A percentile compares a stretch with the other conserved stretches of the same genome.
Conservation (phyloP, 805 yeast genomes). For the Wickerhamomyces queroliae region DNA sequence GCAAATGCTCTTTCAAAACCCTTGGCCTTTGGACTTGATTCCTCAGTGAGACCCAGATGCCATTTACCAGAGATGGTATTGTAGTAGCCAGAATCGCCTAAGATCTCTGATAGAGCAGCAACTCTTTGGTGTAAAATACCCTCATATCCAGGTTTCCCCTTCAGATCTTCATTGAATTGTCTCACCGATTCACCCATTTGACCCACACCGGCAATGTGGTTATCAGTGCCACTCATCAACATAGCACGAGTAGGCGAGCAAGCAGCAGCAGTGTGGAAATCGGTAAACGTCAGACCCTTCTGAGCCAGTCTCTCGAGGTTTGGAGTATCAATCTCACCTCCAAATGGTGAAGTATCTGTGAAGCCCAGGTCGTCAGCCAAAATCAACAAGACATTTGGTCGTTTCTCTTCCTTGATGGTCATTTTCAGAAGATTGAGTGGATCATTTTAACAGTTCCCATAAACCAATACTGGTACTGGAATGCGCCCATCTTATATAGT, state of each 20-base stretch:
- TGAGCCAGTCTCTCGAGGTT: constrained; percentile 38
- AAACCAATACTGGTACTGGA: no score
- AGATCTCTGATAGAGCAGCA: constrained; percentile 47
- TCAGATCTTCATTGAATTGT: constrained; percentile 30
- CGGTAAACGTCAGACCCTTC: constrained; percentile 47
- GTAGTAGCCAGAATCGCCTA: constrained; percentile 37
- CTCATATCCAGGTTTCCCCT: constrained; percentile 48
- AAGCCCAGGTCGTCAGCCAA: constrained; percentile 61
- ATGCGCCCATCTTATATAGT: no score
- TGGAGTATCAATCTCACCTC: constrained; percentile 55
- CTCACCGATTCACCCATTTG: constrained; percentile 47
- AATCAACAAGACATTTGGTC: constrained; percentile 47
- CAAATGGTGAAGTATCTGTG: constrained; percentile 48
- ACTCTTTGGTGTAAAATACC: constrained; percentile 46
- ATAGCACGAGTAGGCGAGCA: constrained; percentile 62
- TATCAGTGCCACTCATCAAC: constrained; percentile 56
- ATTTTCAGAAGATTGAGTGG: no score
- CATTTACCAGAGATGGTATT: constrained; percentile 54
- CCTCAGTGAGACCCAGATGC: constrained; percentile 47
- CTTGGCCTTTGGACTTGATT: constrained; percentile 42
- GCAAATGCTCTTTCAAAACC: constrained; percentile 48
- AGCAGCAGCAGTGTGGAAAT: constrained; percentile 59
- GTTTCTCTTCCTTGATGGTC: no score
- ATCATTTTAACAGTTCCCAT: no score
- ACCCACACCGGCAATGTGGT: constrained; percentile 55